Base-by-base conservation (phyloP, 768 basidiomycete species). In the Clavulina sp. region DNA sequence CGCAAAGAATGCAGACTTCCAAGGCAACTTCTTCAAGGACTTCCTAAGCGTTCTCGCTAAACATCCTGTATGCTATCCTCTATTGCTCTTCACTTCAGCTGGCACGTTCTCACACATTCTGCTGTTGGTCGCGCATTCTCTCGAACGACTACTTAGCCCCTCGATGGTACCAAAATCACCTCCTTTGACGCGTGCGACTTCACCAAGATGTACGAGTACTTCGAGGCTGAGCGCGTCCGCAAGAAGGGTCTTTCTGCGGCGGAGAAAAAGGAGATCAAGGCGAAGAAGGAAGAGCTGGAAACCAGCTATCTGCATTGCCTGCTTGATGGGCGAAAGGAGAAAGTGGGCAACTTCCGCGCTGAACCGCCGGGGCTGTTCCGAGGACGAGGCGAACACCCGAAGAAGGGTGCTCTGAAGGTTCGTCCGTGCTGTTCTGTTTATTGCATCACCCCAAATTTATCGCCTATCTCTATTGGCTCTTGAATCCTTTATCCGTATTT, bases 281-380 rank as follows among this genome's bases (percentile, higher is more conserved):
- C 81, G 59, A 74, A 72, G 51, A 87, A 81, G 64, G 92, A 96
- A 51, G 75, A 77, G 28, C 60, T 80, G 54, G 95, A 97, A 66
- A 78, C 76, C 47, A 83, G 81, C 56, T 96, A 91, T 65, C 77
- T 75, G 21, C 74, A 75, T 24, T 96, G 93, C 65, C 61, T 80
- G n/a, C 76, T 99, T 31, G 89, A 99, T 60, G 93, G 93, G 9
- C 80, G 92, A 50, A 93, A 89, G 68, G 95, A 99, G 70, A 97
- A 96, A 65, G 77, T 96, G 46, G 95, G 95, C 34, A 99, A 97
- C 68, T 97, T 97, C 72, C 76, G 91, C 58, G 80, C 96, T 49
- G 95, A 99, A 73, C 95, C 95, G 63, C 95, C 95, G 26, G 92
- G 93, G n/a, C 68, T 97, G 48, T 99, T 97, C 68, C 72, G 95